Conservation (phyloP, 2,329 filamentous ascomycete species). For the Penicillium sp. region DNA sequence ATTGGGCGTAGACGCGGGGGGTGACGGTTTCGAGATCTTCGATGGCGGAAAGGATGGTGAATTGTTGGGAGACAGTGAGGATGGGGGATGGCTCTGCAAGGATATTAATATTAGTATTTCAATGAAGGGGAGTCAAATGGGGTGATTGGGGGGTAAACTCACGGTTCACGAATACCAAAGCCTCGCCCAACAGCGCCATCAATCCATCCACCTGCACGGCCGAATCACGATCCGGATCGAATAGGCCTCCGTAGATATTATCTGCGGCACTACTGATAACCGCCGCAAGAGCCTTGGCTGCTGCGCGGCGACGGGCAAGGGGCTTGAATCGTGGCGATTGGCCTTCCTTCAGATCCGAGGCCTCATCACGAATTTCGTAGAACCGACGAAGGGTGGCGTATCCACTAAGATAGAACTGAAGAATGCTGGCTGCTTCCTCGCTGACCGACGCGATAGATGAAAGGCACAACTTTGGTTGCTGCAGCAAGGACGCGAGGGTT, state of each 20-base stretch:
- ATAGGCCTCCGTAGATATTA: constrained; percentile 87
- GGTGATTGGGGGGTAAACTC: constrained; percentile 29
- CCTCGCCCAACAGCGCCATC: constrained; percentile 80
- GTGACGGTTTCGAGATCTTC: constrained; percentile 80
- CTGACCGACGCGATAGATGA: constrained; percentile 74
- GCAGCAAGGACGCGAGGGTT: constrained; percentile 70
- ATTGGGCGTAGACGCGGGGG: constrained; percentile 70
- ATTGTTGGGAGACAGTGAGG: constrained; percentile 73
- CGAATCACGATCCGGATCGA: constrained; percentile 76
- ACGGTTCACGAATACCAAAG: constrained; percentile 73
- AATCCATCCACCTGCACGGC: constrained; percentile 89
- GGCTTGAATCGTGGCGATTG: constrained; percentile 54
- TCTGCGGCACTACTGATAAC: constrained; percentile 85
- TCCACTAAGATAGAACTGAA: constrained; percentile 84
- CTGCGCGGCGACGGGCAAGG: constrained; percentile 66
- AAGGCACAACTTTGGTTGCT: constrained; percentile 71
- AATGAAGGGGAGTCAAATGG: too few relatives aligned
- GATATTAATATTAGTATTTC: constrained; percentile 18
- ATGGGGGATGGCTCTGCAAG: constrained; percentile 56
- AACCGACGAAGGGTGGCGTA: constrained; percentile 90
- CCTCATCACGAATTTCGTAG: constrained; percentile 82
- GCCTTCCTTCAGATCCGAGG: constrained; percentile 45
- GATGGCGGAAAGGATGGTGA: constrained; percentile 73
- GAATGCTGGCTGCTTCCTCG: constrained; percentile 76
- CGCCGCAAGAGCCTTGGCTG: constrained; percentile 75